Base-by-base conservation (phyloP, 2,329 filamentous ascomycete species). In the Venturia effusa region DNA sequence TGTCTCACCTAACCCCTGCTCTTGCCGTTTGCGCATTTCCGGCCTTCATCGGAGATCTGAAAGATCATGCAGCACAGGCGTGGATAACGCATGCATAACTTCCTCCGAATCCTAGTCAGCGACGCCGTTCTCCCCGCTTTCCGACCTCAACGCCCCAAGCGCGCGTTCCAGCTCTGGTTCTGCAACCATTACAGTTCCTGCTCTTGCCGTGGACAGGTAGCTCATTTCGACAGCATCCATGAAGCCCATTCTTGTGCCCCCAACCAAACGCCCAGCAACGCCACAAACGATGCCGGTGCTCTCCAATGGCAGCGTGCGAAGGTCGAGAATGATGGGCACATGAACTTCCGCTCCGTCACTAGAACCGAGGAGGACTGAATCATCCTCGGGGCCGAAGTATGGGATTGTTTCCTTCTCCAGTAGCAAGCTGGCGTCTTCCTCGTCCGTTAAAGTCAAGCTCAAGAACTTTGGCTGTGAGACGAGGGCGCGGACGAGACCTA, bases 231-330 rank as follows among this genome's bases (percentile, higher is more conserved):
- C 84, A 30, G 59, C 57, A 13, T 54, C 62, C 81, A 62, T 67
- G 73, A 68, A 77, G 77, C 63, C 80, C 74, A 30, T 65, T 62
- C 34, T 70, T 45, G 90, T 87, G 57, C 89, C 89, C 61, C 89
- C 85, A 0, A 92, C 88, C 34, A 97, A 80, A 63, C 86, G 83
- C 32, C 92, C 90, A 0, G 93, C 92, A 1, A 99, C 90, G 34
- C 94, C 93, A 69, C 92, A 97, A 3, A 99, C 91, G 65, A 99
- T 97, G 27, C 93, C 93, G 0, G 92, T 96, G 8, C 91, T 92
- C 74, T 96, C 91, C 51, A 93, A 82, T 0, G 93, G 90, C 48
- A 97, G 78, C 51, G 85, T 85, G 24, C 84, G 85, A 32, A 99
- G 81, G 70, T 97, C 91, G 3, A 99, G 82, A 65, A 92, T 93